Conservation (phyloP, 2,329 filamentous ascomycete genomes). For the Elsinoe fawcettii region DNA sequence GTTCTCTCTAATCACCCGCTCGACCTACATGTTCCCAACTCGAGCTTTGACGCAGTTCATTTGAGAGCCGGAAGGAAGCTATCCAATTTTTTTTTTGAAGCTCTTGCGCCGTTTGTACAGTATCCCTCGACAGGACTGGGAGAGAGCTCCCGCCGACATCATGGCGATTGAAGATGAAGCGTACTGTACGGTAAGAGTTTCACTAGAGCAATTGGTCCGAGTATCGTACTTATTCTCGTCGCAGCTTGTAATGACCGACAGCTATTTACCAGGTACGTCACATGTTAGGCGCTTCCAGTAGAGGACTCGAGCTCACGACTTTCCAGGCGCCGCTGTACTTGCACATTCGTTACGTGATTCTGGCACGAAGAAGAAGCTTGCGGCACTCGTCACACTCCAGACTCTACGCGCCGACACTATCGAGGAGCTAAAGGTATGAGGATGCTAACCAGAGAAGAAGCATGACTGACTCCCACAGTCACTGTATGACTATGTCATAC, state of each 20-base stretch:
- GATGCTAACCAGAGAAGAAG: neutral
- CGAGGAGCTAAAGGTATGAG: conserved; percentile 62
- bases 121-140: neutral
- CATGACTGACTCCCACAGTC: conserved; percentile 43
- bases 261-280: conserved; percentile 76
- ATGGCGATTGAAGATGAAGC: conserved; percentile 45
- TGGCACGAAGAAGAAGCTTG: conserved; percentile 77
- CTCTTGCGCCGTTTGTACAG: conserved; percentile 7
- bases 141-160: conserved; percentile 13
- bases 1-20: neutral
- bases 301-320: neutral
- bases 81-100: neutral
- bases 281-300: conserved; percentile 13
- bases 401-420: conserved; percentile 68
- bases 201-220: neutral
- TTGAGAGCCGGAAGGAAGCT: neutral
- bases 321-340: conserved; percentile 77
- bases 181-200: conserved; percentile 55
- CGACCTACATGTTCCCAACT: neutral
- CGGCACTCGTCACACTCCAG: conserved; percentile 74
- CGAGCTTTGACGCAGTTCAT: conserved; percentile 9
- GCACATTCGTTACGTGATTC: conserved; percentile 91
- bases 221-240: conserved; percentile 11
- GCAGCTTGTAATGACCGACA: conserved; percentile 85
- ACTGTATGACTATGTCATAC: conserved; percentile 81